phyloP scores from a whole-genome alignment of 108 stramenopile genomes.

The Epithemia pelagica region DNA sequence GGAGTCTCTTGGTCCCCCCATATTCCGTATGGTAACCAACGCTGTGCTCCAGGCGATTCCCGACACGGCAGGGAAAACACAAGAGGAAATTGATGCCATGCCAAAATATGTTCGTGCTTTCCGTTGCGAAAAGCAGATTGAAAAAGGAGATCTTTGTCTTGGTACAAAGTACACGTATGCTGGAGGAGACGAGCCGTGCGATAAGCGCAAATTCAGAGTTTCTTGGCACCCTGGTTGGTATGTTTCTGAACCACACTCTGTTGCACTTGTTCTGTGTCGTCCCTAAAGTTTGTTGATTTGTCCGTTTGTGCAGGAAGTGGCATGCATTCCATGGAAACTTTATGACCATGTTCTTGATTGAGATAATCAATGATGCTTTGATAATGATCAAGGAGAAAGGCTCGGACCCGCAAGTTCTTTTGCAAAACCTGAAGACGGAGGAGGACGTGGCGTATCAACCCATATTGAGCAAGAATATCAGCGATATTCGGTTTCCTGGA shows the following conservation, averaged over 20 bases:
- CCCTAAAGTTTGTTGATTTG: too few relatives aligned
- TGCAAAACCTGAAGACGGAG: too few relatives aligned
- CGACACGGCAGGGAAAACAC: constrained; percentile 16
- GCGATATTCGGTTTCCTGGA: not conserved
- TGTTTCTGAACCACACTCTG: too few relatives aligned
- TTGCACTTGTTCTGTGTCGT: not conserved
- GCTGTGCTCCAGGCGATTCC: constrained; percentile 16
- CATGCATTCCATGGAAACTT: constrained; percentile 36
- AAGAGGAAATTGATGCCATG: constrained; percentile 20
- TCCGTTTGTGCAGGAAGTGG: too few relatives aligned
- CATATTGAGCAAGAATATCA: not conserved
- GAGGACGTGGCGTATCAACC: constrained; percentile 1
- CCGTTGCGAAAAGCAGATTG: constrained; percentile 27
- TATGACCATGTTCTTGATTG: constrained; percentile 28
- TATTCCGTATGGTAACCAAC: too few relatives aligned
- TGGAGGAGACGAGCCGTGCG: constrained; percentile 15
- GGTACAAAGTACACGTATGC: constrained; percentile 19
- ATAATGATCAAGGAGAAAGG: not conserved
- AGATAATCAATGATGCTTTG: constrained; percentile 8
- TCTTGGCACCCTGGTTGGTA: constrained; percentile 55
- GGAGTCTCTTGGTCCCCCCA: not conserved
- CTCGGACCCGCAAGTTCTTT: not conserved
- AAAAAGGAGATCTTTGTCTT: constrained; percentile 45
- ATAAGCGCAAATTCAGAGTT: constrained; percentile 11
- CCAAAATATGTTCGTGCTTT: constrained; percentile 32